phyloP scores from a whole-genome alignment of 2,329 filamentous ascomycete species.

The Stagonosporopsis tanaceti region DNA sequence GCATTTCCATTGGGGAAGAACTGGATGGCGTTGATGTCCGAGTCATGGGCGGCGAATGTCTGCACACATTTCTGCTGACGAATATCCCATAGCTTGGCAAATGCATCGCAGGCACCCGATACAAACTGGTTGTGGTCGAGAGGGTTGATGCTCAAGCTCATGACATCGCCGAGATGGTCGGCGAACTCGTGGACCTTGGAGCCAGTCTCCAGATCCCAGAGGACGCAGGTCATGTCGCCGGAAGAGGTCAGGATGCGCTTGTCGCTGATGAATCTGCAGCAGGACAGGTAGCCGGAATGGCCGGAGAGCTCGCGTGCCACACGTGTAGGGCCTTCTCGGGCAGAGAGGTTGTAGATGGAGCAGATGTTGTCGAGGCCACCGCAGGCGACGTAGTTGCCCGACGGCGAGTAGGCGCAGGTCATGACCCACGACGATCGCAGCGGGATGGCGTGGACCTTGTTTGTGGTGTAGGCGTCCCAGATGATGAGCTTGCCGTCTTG shows the following conservation, averaged over 20 bases:
- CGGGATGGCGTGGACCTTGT: constrained; percentile 99
- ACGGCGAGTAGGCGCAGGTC: constrained; percentile 98
- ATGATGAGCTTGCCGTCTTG: constrained; percentile 99
- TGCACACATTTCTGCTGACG: constrained; percentile 97
- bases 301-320: constrained; percentile 95
- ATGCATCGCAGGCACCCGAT: constrained; percentile 98
- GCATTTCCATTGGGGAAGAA: constrained; percentile 99
- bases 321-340: constrained; percentile 94
- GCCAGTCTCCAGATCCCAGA: constrained; percentile 99
- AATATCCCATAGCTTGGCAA: constrained; percentile 99
- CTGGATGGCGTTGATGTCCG: constrained; percentile 98
- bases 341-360: constrained; percentile 98
- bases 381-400: constrained; percentile 97
- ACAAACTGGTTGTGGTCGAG: constrained; percentile 99
- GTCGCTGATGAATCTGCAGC: constrained; percentile 99
- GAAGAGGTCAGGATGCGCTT: constrained; percentile 97
- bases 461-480: constrained; percentile 99
- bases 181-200: constrained; percentile 98
- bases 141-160: constrained; percentile 99
- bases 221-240: constrained; percentile 99
- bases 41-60: constrained; percentile 98
- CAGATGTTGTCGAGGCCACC: constrained; percentile 99
- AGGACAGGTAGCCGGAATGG: constrained; percentile 95
- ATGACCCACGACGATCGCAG: constrained; percentile 99
- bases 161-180: constrained; percentile 97